Base-by-base conservation (phyloP, 768 basidiomycete species). In the Leccinum variicolor region DNA sequence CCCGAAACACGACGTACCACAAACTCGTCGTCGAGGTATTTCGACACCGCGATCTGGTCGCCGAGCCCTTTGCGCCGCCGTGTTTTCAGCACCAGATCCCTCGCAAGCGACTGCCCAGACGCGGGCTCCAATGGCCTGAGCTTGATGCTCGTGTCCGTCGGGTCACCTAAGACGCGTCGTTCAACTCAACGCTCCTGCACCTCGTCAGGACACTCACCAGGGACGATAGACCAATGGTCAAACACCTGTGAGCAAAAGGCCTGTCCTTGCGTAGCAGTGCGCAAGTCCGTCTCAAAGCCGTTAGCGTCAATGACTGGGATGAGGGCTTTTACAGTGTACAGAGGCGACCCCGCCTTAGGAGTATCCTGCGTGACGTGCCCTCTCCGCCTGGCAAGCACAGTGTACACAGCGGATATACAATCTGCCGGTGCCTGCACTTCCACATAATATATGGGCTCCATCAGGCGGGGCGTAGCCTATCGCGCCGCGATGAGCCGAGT, bases 351-450 rank as follows among this genome's bases (percentile, higher is more conserved):
- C 7, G 96, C 94, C 74, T 98, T 99, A 29, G 97, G 95, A 23
- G 93, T 89, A 70, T 99, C 97, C 71, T 97, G 92, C 1, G 96
- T 98, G 62, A 99, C 97, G 73, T 99, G 97, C n/a, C 97, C 97
- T 74, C 97, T 85, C 57, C 97, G 89, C 59, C 97, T 85, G n/a
- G 97, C 95, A 53, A 99, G 89, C 47, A 98, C 97, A 5, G 94
- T 97, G 73, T 98, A 98, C 34, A 99, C 95, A 11, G 95, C 94
- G 21, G 97, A 97, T 61, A 99, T 95, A 69, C 97, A 98, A 71
- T 99, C 97, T 17, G 95, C 94, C 8, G 97, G 97, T 7, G 96
- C 92, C 74, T 98, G 96, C n/a, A 99, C 95, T 74, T 99, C 97
- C 54, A 98, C 96, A 69, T 93, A 98, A 80, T 96, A 98, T 60